Base-by-base conservation (phyloP, 1,284 basidiomycete genomes). In the Meira nashicola region DNA sequence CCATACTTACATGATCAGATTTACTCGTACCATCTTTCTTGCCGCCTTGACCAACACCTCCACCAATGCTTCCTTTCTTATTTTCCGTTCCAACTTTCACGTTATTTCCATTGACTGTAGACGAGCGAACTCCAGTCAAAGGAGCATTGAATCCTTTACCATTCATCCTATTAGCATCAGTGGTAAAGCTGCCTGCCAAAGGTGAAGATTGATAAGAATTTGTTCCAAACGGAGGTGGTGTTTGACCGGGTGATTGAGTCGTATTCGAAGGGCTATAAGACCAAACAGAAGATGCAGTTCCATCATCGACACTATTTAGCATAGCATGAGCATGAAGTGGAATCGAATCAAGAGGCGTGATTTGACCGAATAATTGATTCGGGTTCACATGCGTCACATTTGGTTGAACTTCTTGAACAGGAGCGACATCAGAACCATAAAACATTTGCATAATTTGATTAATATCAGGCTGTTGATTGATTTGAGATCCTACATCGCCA, bases 391-490 rank as follows among this genome's bases (percentile, higher is more conserved):
- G 71, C n/a, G 71, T 74, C 51, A 74, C 60, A 7, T 37, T 33
- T 8, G 57, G 60, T n/a, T 55, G 49, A 9, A 39, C 21, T 9
- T 47, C 41, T 33, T 62, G 55, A 40, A 54, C 63, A 9, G 68
- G 55, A 9, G 60, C 59, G 2, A 66, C 70, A 23, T 67, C 70
- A 23, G 67, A 67, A 39, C 68, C 71, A 68, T 74, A 74, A 52
- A 72, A 71, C 68, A 74, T 70, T 54, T 68, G 65, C 68, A 74
- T 74, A 60, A 74, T 70, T 17, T 66, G 66, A 39, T 70, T 65
- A 25, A 72, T 52, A 23, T 73, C 68, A 1, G 64, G 38, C 21
- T 50, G 37, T 33, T 38, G 28, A 23, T 57, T 33, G 5, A 19
- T 39, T 19, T 44, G 17, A 6, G 54, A 55, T 21, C 54, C 54